Base-by-base conservation (phyloP, 1,139 yeast species). In the Blastobotrys raffinosifermentans region DNA sequence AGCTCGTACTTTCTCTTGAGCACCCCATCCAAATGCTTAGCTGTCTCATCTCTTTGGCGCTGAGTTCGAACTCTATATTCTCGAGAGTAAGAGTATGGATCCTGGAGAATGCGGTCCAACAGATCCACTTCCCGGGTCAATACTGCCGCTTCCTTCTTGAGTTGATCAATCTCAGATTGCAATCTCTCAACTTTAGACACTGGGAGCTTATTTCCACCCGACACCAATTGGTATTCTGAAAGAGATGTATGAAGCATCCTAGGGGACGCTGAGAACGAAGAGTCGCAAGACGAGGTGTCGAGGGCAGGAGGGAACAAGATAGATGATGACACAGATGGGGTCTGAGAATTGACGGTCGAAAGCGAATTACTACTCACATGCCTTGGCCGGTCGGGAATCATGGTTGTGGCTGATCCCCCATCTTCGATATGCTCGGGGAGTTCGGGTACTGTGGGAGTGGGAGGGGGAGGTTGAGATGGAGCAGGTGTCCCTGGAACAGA, bases 1-100 rank as follows among this genome's bases (percentile, higher is more conserved):
- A 46, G 41, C 27, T 54, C 57, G 34, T 53, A 48, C 32, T 47
- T 50, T 19, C 40, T 35, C 42, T 50, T 52, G 19, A 53, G 57
- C 6, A 45, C 42, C 8, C 37, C 39, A 15, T 51, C 48, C 16
- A 54, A 40, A 31, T 53, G 47, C 25, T 39, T 15, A 36, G 34
- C 19, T 13, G 29, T 32, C 29, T 32, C 41, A 25, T 35, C 45
- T 35, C 25, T 35, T 21, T 34, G 43, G 25, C 31, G 31, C 32
- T 38, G 44, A 40, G 43, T 39, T 16, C 27, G 21, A 15, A 41
- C 37, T 22, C 51, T 44, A 29, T 45, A 38, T 13, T 41, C 40
- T 4, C 41, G 41, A 16, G 33, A 38, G 26, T 41, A 37, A 33
- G 29, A 40, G 34, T 41, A 46, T 3, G 41, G 41, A 32, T 40